These are phyloP conservation scores for Coemansia sp. DNA, from an alignment of 192 early-diverging fungal genomes.

Conservation along the genomic window DNA sequence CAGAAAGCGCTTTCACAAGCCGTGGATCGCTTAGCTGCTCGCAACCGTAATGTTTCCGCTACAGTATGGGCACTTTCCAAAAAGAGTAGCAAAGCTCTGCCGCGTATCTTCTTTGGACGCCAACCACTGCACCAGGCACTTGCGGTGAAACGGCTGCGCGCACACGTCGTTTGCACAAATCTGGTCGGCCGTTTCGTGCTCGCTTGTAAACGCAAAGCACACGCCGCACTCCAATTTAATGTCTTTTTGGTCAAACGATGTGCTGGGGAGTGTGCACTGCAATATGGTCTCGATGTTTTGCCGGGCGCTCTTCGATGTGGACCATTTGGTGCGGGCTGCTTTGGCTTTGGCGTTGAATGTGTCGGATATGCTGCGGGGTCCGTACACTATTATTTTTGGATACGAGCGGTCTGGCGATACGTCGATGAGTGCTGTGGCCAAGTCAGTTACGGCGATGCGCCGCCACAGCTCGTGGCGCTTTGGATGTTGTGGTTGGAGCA, in stretches of 20 bases:
- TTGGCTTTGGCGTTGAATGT: constrained; percentile 27
- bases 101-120: constrained; percentile 50
- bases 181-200: constrained; percentile 29
- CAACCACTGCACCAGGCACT: constrained; percentile 46
- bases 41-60: constrained; percentile 7
- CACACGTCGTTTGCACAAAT: constrained; percentile 39
- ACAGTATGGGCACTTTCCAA: constrained; percentile 52
- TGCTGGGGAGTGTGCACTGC: constrained; percentile 17
- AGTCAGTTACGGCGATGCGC: constrained; percentile 26
- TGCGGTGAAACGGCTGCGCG: constrained; percentile 46
- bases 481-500: constrained; percentile 36
- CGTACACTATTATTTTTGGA: constrained; percentile 32
- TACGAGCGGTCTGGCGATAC: constrained; percentile 21
- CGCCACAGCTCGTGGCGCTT: constrained; percentile 39
- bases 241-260: constrained; percentile 19
- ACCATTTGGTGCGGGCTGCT: constrained; percentile 14
- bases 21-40: background rate
- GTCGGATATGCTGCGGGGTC: constrained; percentile 22
- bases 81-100: constrained; percentile 46
- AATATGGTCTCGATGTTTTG: constrained; percentile 29
- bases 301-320: background rate
- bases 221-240: constrained; percentile 49
- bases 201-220: constrained; percentile 33
- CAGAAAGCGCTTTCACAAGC: no score
- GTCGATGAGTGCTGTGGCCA: constrained; percentile 29